Percentiles rank a stretch among this genome's conserved stretches.
phyloP scores from a whole-genome alignment of 345 rosid species.

The Lagerstroemia speciosa region DNA sequence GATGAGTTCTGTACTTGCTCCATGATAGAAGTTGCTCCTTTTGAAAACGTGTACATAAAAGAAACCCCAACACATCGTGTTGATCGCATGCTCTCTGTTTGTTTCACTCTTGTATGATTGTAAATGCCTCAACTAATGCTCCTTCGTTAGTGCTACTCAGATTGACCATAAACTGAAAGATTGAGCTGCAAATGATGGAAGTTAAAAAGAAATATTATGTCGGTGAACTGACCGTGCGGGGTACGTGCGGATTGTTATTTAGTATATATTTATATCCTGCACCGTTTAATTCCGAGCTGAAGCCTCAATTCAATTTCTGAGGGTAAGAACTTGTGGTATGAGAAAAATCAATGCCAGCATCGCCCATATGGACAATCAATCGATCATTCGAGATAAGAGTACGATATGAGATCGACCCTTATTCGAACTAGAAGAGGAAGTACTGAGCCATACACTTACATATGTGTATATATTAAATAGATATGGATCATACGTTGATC shows the following conservation, averaged over 20 bases:
- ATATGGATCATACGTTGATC: background rate
- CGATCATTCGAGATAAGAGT: no score
- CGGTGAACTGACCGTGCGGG: no score
- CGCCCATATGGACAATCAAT: no score
- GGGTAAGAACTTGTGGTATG: no score
- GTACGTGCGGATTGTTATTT: no score
- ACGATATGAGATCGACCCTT: background rate
- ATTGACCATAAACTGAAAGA: background rate
- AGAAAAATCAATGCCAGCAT: no score
- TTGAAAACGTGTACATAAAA: constrained; percentile 18
- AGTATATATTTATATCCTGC: background rate
- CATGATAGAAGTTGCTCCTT: constrained; percentile 18
- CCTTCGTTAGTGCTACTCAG: background rate
- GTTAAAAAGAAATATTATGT: background rate
- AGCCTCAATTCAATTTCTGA: no score
- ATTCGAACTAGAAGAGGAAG: background rate
- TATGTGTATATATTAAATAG: background rate
- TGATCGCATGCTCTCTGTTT: background rate
- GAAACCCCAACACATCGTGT: background rate
- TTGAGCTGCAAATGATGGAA: background rate
- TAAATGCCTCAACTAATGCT: background rate
- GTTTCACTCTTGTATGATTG: background rate
- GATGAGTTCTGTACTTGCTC: constrained; percentile 52
- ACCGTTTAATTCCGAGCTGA: background rate
- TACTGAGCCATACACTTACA: background rate